Conservation (phyloP, 2,329 filamentous ascomycete genomes). For the Allantophomopsis lycopodina region DNA sequence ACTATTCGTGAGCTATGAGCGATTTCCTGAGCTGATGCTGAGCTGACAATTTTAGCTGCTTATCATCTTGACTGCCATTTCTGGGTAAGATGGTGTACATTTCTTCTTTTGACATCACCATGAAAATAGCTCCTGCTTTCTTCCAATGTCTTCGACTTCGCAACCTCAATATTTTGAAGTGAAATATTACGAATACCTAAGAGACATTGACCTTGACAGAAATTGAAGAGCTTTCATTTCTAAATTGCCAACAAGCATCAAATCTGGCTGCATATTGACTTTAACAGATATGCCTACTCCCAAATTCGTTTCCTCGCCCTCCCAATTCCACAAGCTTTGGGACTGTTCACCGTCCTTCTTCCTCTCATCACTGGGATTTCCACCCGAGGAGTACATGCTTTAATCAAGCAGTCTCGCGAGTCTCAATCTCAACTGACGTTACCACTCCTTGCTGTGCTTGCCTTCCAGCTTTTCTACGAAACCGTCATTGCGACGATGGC, state of each 20-base stretch:
- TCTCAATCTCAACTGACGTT: constrained; percentile 12
- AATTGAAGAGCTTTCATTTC: too few relatives aligned
- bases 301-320: constrained; percentile 15
- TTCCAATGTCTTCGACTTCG: too few relatives aligned
- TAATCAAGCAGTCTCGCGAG: constrained; percentile 9
- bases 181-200: too few relatives aligned
- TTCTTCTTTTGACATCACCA: neutral
- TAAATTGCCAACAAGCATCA: neutral
- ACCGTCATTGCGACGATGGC: constrained; percentile 16
- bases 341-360: constrained; percentile 14
- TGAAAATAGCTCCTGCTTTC: too few relatives aligned
- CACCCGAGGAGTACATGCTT: constrained; percentile 8
- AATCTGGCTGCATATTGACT: constrained; percentile 1
- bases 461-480: constrained; percentile 18
- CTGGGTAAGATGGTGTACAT: constrained; percentile 9
- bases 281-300: constrained; percentile 13
- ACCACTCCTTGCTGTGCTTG: constrained; percentile 14
- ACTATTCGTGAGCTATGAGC: neutral
- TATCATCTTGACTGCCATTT: constrained; percentile 11
- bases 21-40: constrained; percentile 11
- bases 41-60: constrained; percentile 10
- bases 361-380: constrained; percentile 16
- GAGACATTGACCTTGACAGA: too few relatives aligned
- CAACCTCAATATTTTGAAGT: too few relatives aligned
- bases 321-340: constrained; percentile 15